Evolutionary conservation across 495 filamentous ascomycete genomes (phyloP), one percentile per base, ranked within the genome.

Genomic region (Aspergillus steynii): DNA sequence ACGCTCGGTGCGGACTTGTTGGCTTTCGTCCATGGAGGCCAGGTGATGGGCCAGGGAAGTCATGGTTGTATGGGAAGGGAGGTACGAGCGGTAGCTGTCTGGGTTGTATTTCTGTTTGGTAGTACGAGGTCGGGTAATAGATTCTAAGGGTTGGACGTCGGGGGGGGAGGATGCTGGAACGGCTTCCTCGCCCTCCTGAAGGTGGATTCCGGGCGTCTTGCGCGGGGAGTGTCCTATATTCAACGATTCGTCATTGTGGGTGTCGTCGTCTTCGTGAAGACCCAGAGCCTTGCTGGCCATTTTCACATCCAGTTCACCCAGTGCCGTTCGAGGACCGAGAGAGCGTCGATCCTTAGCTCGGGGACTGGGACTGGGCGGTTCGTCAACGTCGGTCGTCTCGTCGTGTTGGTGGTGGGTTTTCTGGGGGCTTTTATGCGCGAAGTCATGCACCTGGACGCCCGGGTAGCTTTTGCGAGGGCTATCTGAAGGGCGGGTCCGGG

Each of bases 301-400:
- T 59, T 69, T 73, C 29, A 71, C 37, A 15, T 74, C 71, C 4
- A 70, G 47, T 8, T 73, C 67, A 46, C 69, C 62, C 0, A 71
- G 68, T 29, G 65, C 53, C 25, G 58, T 71, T 29, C 70, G 67
- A 8, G 65, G 50, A 12, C 63, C 62, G 28, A 66, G 65, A 12
- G 61, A 54, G 29, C 62, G 70, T 31, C 70, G 68, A 10, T 65
- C 64, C 54, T 79, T 77, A 34, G 72, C 72, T 4, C 76, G 76
- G 9, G 76, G 76, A 52, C 75, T 79, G 25, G 76, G 76, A 52
- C 76, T 79, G 14, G 72, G 75, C 4, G 76, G 76, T 32, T 65
- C 66, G 2, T 77, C 74, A 1, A 74, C 57, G 32, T 79, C 75
- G 2, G 70, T 72, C 5, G 71, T 77, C n/a, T 71, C 67, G 20